phyloP scores from a whole-genome alignment of 441 rosid species.

The Euphorbia celastroides region DNA sequence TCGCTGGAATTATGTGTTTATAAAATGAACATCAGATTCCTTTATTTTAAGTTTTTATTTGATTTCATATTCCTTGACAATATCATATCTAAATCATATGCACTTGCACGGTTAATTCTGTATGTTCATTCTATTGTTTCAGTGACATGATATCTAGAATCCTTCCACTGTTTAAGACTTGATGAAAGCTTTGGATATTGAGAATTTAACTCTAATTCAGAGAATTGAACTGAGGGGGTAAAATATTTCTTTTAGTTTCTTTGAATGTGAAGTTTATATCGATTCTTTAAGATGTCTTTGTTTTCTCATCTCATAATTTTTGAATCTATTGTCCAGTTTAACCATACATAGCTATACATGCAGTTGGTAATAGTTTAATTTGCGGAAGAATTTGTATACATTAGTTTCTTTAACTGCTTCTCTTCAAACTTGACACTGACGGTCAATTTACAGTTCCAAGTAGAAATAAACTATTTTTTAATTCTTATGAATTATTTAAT shows the following conservation, averaged over 20 bases:
- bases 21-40: background rate
- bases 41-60: background rate
- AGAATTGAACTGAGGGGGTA: background rate
- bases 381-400: background rate
- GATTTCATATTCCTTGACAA: background rate
- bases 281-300: background rate
- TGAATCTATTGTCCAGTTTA: background rate
- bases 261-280: background rate
- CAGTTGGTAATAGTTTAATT: background rate
- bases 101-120: background rate
- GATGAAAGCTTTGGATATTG: background rate
- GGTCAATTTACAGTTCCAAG: background rate
- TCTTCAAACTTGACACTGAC: background rate
- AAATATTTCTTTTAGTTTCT: background rate
- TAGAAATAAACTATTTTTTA: background rate
- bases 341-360: background rate
- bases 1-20: slow-evolving; percentile 15
- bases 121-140: background rate
- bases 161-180: background rate
- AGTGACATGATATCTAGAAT: background rate
- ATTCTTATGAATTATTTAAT: background rate
- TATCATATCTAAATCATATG: background rate
- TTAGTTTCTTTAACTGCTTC: background rate
- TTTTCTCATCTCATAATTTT: background rate
- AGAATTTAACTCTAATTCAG: background rate